Base-by-base conservation (phyloP, 164 flowering plant genomes). In the Annona squamosa region DNA sequence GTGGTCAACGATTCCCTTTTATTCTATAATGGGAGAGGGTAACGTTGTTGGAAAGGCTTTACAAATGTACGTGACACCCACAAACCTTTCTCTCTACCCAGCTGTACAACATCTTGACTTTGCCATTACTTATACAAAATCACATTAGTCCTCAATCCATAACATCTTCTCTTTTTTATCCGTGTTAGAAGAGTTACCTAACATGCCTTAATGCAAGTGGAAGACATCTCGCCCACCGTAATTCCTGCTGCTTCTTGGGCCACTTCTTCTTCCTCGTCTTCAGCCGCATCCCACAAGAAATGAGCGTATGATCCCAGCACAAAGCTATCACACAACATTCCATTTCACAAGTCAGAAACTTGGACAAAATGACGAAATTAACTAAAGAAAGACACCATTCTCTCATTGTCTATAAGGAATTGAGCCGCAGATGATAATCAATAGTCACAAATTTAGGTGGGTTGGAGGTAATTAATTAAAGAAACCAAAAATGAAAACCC, bases 221-320 rank as follows among this genome's bases (percentile, higher is more conserved):
- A 2, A 19, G 63, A 63, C 7, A 44, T 63, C 19, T 3, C 64
- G 7, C 44, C 71, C 71, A 3, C 63, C 46, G 46, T n/a, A 43
- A 48, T 5, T 19, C 63, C 65, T 42, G 74, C 73, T 4, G 9
- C 59, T 52, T 16, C 59, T 9, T 2, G 59, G 13, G 13, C 59
- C 2, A 1, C 59, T 52, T 52, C 59, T 17, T 62, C 73, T 16
- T 77, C 77, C 0, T 70, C 76, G 0, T 70, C 67, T 6, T 65
- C 77, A 62, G 56, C 81, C 4, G 73, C 72, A 6, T 75, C 70
- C 81, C 81, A 78, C 0, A 74, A 61, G 62, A 78, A 78, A 3
- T 71, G 72, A 13, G 81, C 81, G 26, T 78, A 75, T 7, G 77
- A 52, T 47, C 69, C 77, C 19, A 75, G 64, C 10, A 78, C 78